These are phyloP conservation scores for Escovopsis sp. DNA, from an alignment of 2,329 filamentous ascomycete genomes.

Conservation along the genomic window DNA sequence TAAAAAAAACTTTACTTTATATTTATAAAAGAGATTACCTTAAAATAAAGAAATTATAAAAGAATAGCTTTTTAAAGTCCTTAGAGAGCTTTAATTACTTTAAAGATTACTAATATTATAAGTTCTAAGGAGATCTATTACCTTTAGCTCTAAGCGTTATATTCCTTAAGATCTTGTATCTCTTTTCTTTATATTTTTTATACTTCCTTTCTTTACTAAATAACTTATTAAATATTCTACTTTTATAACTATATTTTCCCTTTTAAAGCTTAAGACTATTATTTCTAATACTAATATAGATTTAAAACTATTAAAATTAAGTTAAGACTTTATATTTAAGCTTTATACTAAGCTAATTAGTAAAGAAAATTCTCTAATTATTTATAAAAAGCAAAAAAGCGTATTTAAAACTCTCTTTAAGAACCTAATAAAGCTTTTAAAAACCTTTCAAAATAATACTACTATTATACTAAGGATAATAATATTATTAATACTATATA, in stretches of 20 bases:
- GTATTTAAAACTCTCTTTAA: no score
- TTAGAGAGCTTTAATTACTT: not conserved
- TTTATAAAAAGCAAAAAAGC: not conserved
- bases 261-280: not conserved
- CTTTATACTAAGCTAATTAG: not conserved
- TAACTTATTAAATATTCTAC: not conserved
- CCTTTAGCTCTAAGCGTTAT: not conserved
- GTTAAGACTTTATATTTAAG: not conserved
- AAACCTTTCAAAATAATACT: not conserved
- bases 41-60: not conserved
- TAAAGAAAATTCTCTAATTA: not conserved
- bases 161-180: not conserved
- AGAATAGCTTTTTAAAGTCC: not conserved
- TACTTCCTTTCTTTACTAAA: not conserved
- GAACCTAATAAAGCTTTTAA: not conserved
- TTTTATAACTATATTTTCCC: not conserved
- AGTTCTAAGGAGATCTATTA: not conserved
- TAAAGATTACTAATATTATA: not conserved
- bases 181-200: not conserved
- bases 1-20: no score
- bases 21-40: no score
- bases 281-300: not conserved
- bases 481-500: not conserved
- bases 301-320: not conserved
- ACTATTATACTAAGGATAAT: constrained; percentile 1